A percentile compares a stretch with the other conserved stretches of the same genome.
These are phyloP conservation scores for Orbilia ellipsospora DNA, from an alignment of 2,329 filamentous ascomycete species.

Conservation along the genomic window DNA sequence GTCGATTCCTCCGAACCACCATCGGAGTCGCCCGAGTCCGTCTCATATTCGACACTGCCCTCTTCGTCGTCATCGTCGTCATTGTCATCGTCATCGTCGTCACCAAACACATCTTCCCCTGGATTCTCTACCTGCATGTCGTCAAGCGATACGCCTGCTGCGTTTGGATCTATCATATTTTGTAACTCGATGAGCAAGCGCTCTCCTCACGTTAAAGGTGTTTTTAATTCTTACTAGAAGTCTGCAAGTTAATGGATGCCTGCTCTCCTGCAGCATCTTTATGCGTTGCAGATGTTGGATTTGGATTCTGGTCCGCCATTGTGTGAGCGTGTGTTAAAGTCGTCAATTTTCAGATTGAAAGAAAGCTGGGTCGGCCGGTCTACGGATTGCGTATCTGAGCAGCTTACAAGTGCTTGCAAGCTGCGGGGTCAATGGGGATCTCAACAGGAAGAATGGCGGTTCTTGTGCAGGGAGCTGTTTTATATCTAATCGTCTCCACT, in stretches of 20 bases:
- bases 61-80: neutral
- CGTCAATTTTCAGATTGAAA: too few relatives aligned
- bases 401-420: too few relatives aligned
- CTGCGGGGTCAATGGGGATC: too few relatives aligned
- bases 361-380: neutral
- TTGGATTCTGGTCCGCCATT: neutral
- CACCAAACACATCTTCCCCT: neutral
- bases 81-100: neutral
- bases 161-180: too few relatives aligned
- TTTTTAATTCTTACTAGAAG: neutral
- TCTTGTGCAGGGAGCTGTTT: too few relatives aligned
- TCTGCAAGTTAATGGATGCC: neutral
- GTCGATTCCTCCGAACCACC: neutral
- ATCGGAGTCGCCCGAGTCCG: neutral
- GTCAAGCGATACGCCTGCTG: too few relatives aligned
- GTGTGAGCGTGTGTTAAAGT: neutral
- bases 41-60: neutral
- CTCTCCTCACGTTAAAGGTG: too few relatives aligned
- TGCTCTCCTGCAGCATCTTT: neutral
- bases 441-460: too few relatives aligned
- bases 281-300: neutral
- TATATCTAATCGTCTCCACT: too few relatives aligned
- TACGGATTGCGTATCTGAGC: neutral
- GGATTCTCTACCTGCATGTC: neutral
- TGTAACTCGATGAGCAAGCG: too few relatives aligned